phyloP scores from a whole-genome alignment of 139 green algal genomes.

The Volvox africanus region DNA sequence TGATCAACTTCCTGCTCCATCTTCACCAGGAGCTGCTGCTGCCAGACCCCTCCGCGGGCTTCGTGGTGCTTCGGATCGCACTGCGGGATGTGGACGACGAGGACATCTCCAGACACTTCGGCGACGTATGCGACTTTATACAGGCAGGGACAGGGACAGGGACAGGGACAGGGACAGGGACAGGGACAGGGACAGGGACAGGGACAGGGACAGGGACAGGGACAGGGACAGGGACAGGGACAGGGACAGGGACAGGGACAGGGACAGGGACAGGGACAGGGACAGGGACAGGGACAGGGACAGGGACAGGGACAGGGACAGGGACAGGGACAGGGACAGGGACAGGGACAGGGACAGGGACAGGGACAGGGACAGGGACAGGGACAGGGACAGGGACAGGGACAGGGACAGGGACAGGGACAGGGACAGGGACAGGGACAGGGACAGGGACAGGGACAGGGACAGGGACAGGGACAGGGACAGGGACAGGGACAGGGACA shows the following conservation, averaged over 20 bases:
- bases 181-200: background rate
- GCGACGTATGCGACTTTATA: constrained; percentile 75
- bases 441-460: background rate
- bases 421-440: background rate
- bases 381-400: background rate
- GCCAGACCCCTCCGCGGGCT: constrained; percentile 47
- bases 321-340: background rate
- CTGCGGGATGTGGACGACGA: constrained; percentile 86
- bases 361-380: background rate
- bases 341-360: background rate
- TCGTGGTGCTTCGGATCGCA: constrained; percentile 70
- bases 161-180: background rate
- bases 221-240: background rate
- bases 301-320: background rate
- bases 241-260: background rate
- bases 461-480: background rate
- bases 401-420: background rate
- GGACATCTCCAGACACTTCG: constrained; percentile 79
- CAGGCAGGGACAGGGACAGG: background rate
- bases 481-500: background rate
- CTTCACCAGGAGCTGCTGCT: constrained; percentile 67
- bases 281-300: background rate
- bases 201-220: background rate
- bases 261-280: background rate
- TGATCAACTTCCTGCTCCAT: too few relatives aligned